Evolutionary conservation across 2,329 filamentous ascomycete species (phyloP).

Genomic region (Allantophomopsis lycopodina): DNA sequence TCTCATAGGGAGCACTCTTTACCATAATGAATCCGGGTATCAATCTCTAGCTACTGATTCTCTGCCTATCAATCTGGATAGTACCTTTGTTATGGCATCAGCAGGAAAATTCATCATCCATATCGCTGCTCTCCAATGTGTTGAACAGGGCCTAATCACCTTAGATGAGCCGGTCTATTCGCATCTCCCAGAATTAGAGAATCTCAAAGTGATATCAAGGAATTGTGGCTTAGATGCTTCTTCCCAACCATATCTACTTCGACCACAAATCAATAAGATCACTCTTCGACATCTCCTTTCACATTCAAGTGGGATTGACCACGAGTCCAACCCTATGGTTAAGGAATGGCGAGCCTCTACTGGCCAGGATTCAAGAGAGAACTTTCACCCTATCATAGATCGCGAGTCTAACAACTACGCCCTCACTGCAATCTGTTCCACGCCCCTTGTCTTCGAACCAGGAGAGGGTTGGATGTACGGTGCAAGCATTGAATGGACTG

Average conservation of each 20-base stretch:
- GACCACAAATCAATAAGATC: constrained; percentile 4
- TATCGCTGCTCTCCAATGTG: constrained; percentile 39
- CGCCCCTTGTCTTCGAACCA: constrained; percentile 48
- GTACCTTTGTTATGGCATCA: constrained; percentile 26
- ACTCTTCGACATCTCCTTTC: constrained; percentile 5
- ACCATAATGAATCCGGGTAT: too few relatives aligned
- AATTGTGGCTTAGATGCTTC: constrained; percentile 6
- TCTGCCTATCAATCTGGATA: too few relatives aligned
- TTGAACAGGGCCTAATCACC: constrained; percentile 31
- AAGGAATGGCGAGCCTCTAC: too few relatives aligned
- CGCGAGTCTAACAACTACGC: neutral
- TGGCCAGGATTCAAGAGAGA: too few relatives aligned
- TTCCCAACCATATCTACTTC: constrained; percentile 5
- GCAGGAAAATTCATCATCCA: constrained; percentile 41
- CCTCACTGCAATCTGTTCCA: neutral
- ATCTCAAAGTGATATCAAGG: constrained; percentile 7
- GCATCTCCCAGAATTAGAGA: constrained; percentile 9
- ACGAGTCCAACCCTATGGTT: too few relatives aligned
- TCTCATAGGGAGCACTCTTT: too few relatives aligned
- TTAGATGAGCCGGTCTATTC: constrained; percentile 27
- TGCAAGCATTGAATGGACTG: constrained; percentile 36
- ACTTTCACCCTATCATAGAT: neutral
- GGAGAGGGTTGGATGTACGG: constrained; percentile 48
- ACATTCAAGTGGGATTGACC: constrained; percentile 12
- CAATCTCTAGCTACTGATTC: too few relatives aligned